Evolutionary conservation across 1,139 yeast genomes (phyloP), one percentile per base, ranked within the genome.

Genomic region (Hemisphaericaspora lyxosophila): DNA sequence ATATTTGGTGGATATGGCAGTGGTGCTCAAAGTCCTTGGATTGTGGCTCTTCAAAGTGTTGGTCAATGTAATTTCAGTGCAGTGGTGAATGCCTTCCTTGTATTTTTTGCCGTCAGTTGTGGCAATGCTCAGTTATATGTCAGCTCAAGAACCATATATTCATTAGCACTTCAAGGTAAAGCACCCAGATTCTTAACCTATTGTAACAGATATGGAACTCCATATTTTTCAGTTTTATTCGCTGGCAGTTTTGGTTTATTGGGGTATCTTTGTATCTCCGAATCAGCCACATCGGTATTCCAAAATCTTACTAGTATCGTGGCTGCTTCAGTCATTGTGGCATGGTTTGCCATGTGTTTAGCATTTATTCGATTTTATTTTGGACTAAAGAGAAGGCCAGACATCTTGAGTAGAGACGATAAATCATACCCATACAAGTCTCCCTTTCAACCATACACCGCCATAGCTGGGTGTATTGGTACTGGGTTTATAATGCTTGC

Each of bases 321-420:
- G 42, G 79, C 89, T 0, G 75, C 88, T 1, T 75, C 90, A 0
- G 87, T 88, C 1, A 73, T 85, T 38, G 59, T 86, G 24, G 85
- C 83, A 36, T 87, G 95, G 95, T 77, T 82, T 41, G 86, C 90
- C 4, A 83, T 87, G 85, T 81, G 88, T 48, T 58, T 85, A 13
- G 75, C 92, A 2, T 87, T 74, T 53, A 61, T 85, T 23, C 62
- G 96, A 38, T 87, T 85, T 51, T 82, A 75, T 57, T 73, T 74
- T 48, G 95, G 90, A 0, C 62, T 87, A 43, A 70, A 78, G 47
- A 59, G 75, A 37, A 64, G 94, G 38, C 85, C 85, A 0, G 87
- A 82, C 54, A 80, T 82, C 32, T 76, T 81, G 27, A 67, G 73
- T 40, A 62, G 88, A 47, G 71, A 80, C 46, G 85, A 81, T 50